Percentiles rank a stretch among this genome's conserved stretches.
Evolutionary conservation across 2,329 filamentous ascomycete species (phyloP).

Genomic region (Cladosporium oxysporum): DNA sequence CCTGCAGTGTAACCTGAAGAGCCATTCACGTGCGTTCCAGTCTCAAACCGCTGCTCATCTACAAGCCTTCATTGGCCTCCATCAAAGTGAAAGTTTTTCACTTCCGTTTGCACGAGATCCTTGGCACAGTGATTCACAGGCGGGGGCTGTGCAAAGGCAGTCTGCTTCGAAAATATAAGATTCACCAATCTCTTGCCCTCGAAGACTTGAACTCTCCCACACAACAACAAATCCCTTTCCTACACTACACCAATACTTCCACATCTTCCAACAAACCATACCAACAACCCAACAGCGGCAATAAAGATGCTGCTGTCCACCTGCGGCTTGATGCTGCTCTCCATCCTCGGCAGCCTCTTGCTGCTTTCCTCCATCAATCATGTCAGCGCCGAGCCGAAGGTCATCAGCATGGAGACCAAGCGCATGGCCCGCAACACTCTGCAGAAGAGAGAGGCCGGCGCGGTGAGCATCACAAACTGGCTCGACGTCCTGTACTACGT

Average conservation of each 20-base stretch:
- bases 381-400: neutral
- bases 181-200: neutral
- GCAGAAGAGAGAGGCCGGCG: neutral
- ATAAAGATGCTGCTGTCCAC: neutral
- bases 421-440: neutral
- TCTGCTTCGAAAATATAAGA: neutral
- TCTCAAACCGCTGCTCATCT: neutral
- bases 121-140: neutral
- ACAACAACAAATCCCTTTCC: neutral
- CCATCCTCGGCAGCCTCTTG: neutral
- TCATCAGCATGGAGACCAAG: neutral
- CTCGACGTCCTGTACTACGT: neutral
- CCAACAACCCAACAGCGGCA: neutral
- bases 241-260: neutral
- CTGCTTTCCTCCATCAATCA: neutral
- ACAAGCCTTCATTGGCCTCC: neutral
- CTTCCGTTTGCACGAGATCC: neutral
- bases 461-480: neutral
- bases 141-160: neutral
- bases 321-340: slow-evolving; percentile 1
- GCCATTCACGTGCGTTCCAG: neutral
- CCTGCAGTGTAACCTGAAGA: neutral
- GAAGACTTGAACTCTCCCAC: neutral
- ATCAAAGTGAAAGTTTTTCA: neutral
- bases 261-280: neutral